phyloP scores from a whole-genome alignment of 805 yeast genomes.

The Kodamaea restingae region DNA sequence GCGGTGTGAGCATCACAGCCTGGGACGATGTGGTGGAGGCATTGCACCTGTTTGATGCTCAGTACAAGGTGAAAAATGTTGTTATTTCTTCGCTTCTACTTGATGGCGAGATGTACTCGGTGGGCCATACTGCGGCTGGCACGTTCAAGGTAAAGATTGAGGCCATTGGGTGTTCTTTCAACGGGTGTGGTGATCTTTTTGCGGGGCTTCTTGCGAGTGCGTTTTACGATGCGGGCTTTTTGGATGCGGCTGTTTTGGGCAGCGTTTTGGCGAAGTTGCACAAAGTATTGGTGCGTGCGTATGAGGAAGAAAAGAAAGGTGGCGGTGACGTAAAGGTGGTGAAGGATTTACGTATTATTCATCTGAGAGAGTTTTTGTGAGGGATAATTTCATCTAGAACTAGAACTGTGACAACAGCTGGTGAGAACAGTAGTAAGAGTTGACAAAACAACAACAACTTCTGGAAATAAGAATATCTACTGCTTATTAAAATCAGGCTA shows the following conservation, averaged over 20 bases:
- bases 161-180: conserved; percentile 55
- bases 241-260: conserved; percentile 24
- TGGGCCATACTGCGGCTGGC: conserved; percentile 29
- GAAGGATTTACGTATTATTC: conserved; percentile 33
- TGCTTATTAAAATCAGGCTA: too few species aligned
- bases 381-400: too few species aligned
- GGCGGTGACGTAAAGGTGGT: conserved; percentile 20
- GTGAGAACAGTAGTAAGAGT: too few species aligned
- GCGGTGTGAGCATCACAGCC: conserved; percentile 41
- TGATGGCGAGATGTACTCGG: conserved; percentile 32
- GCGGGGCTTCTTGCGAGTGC: conserved; percentile 56
- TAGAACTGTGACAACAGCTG: too few species aligned
- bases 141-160: conserved; percentile 40
- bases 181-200: conserved; percentile 75
- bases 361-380: conserved; percentile 29
- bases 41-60: conserved; percentile 37
- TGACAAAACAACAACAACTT: too few species aligned
- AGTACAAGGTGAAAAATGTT: conserved; percentile 46
- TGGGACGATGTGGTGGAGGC: conserved; percentile 36
- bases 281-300: conserved; percentile 27
- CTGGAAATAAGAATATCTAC: too few species aligned
- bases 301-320: conserved; percentile 18
- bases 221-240: conserved; percentile 22
- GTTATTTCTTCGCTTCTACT: conserved; percentile 57
- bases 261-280: conserved; percentile 25